Evolutionary conservation across 2,329 filamentous ascomycete species (phyloP), one percentile per base, ranked within the genome.

Genomic region (Trichocomaceae sp.): DNA sequence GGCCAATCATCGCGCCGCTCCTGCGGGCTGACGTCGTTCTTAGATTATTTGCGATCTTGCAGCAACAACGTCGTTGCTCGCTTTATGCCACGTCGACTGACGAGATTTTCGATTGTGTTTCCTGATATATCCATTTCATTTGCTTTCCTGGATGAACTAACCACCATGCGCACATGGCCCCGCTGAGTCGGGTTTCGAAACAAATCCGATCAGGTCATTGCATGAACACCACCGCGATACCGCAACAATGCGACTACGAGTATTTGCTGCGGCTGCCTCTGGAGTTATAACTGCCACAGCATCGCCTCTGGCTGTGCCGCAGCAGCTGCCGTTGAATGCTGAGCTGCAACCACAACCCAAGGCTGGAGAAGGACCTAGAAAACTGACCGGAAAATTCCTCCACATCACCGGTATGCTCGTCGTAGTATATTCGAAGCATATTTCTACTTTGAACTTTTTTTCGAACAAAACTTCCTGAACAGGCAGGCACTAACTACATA

Each of bases 351-450:
- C 29, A 41, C 47, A 22, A 26, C 12, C 17, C 12, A n/a, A 33
- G 35, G 17, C 31, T 35, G 26, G 54, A 41, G 23, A 35, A 26
- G 45, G 60, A 10, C 54, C 59, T 7, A 54, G 62, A 19, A 57
- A 52, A 9, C 61, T 68, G 19, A 63, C 58, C 12, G 69, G 69
- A n/a, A 64, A 68, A 22, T 72, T 72, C 49, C 50, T 72, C 41
- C 69, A 72, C 53, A 65, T 72, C 35, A 72, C 69, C 49, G 69
- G 69, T 71, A 61, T n/a, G 22, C 2, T 26, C 37, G 46, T 26
- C 37, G 46, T 10, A 8, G 15, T 35, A 22, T 42, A 5, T 29
- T 29, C 8, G 10, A 10, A 29, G 26, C 7, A 29, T 10, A 29
- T 33, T 20, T n/a, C 15, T 22, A 8, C 31, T 17, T 23, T n/a